A percentile compares a stretch with the other conserved stretches of the same genome.
These are phyloP conservation scores for Amanita exitialis DNA, from an alignment of 768 basidiomycete species.

Conservation along the genomic window DNA sequence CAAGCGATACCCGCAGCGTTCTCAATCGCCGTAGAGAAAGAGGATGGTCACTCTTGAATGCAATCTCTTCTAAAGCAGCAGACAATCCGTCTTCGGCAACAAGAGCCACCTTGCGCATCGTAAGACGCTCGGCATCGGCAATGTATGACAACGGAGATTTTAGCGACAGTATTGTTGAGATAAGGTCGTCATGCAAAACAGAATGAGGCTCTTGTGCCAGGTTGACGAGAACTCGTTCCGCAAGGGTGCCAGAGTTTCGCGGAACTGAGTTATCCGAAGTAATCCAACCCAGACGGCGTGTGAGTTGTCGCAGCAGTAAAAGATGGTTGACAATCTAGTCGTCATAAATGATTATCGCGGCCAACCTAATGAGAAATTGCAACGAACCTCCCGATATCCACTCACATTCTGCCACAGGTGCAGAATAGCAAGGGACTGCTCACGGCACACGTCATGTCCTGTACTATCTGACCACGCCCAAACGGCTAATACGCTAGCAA, in stretches of 20 bases:
- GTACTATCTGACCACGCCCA: constrained; percentile 78
- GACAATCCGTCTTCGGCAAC: constrained; percentile 62
- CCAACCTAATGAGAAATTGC: background rate
- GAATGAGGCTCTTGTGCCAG: constrained; percentile 52
- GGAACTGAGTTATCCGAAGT: constrained; percentile 54
- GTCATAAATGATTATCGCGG: background rate
- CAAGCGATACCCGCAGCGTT: constrained; percentile 54
- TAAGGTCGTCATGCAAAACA: constrained; percentile 48
- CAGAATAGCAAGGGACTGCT: constrained; percentile 52
- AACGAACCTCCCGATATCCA: constrained; percentile 61
- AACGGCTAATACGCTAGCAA: constrained; percentile 56
- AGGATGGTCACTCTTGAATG: constrained; percentile 37
- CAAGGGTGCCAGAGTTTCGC: constrained; percentile 50
- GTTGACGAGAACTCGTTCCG: constrained; percentile 57
- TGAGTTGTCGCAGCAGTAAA: constrained; percentile 61
- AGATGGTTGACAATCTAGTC: constrained; percentile 65
- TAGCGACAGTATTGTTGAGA: constrained; percentile 49
- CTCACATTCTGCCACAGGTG: constrained; percentile 57
- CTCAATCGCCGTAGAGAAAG: constrained; percentile 43
- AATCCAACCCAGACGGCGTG: constrained; percentile 64
- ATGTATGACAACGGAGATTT: constrained; percentile 52
- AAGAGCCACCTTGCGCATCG: constrained; percentile 49
- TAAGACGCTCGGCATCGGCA: constrained; percentile 45
- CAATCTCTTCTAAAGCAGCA: constrained; percentile 54
- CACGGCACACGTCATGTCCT: constrained; percentile 52